Percentiles rank a stretch among this genome's conserved stretches.
Evolutionary conservation across 345 rosid species (phyloP).

Genomic region (Eucalyptus regnans): DNA sequence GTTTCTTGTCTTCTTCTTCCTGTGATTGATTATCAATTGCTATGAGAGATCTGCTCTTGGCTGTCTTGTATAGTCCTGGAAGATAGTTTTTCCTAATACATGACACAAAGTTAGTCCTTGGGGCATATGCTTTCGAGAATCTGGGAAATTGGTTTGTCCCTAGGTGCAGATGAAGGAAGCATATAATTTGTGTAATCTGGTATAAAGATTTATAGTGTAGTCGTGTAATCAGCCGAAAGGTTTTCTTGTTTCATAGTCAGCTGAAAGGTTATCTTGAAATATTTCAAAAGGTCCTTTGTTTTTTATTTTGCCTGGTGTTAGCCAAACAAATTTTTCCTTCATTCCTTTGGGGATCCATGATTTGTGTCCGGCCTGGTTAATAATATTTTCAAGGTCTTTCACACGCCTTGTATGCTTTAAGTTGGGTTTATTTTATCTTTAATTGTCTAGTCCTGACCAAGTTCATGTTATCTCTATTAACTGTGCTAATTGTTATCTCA

Average conservation of each 20-base stretch:
- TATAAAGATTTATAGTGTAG: background rate
- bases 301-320: background rate
- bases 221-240: background rate
- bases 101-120: background rate
- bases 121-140: background rate
- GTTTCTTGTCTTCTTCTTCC: background rate
- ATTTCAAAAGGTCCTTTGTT: background rate
- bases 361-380: background rate
- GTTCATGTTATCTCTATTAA: background rate
- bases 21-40: background rate
- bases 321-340: background rate
- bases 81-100: background rate
- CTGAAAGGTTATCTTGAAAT: background rate
- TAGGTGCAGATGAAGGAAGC: background rate
- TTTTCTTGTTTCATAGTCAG: background rate
- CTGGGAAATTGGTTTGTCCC: background rate
- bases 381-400: background rate
- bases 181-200: background rate
- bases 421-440: background rate
- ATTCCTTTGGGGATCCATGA: background rate
- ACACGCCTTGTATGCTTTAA: background rate
- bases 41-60: background rate
- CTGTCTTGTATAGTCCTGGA: background rate
- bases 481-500: background rate
- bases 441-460: background rate